These are phyloP conservation scores for Leccinum imitatum DNA, from an alignment of 768 basidiomycete species.

Conservation along the genomic window DNA sequence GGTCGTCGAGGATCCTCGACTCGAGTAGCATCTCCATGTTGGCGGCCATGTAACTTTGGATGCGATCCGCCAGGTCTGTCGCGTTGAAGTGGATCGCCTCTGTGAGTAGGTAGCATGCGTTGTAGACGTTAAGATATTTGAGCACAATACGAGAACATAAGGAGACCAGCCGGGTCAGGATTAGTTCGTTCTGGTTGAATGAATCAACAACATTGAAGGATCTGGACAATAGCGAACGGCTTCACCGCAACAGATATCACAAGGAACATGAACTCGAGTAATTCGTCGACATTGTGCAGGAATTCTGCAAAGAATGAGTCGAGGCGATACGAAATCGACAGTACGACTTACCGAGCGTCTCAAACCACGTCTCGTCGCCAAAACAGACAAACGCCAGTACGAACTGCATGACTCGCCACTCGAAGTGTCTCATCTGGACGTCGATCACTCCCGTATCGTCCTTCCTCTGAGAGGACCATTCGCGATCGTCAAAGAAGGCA, in stretches of 20 bases:
- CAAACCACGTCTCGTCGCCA: conserved; percentile 71
- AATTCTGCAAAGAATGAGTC: conserved; percentile 46
- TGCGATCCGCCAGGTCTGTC: conserved; percentile 57
- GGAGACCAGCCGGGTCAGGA: conserved; percentile 81
- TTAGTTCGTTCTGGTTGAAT: conserved; percentile 69
- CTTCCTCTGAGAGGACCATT: conserved; percentile 75
- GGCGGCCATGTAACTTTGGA: conserved; percentile 77
- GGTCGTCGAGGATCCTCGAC: conserved; percentile 72
- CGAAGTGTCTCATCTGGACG: conserved; percentile 72
- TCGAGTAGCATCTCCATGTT: conserved; percentile 91
- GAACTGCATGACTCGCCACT: conserved; percentile 71
- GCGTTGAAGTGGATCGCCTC: conserved; percentile 84
- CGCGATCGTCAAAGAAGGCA: conserved; percentile 76
- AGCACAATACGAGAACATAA: conserved; percentile 80
- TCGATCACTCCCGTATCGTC: conserved; percentile 49
- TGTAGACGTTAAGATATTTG: conserved; percentile 63
- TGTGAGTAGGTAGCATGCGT: conserved; percentile 75
- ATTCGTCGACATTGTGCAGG: conserved; percentile 61
- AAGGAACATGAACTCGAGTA: conserved; percentile 84
- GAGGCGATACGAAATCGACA: neutral
- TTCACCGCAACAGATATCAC: conserved; percentile 83
- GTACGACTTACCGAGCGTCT: conserved; percentile 55
- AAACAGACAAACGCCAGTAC: conserved; percentile 78
- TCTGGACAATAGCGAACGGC: neutral
- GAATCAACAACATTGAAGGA: neutral